Conservation (phyloP, 2,329 filamentous ascomycete species). For the Sodiomyces alkalinus region DNA sequence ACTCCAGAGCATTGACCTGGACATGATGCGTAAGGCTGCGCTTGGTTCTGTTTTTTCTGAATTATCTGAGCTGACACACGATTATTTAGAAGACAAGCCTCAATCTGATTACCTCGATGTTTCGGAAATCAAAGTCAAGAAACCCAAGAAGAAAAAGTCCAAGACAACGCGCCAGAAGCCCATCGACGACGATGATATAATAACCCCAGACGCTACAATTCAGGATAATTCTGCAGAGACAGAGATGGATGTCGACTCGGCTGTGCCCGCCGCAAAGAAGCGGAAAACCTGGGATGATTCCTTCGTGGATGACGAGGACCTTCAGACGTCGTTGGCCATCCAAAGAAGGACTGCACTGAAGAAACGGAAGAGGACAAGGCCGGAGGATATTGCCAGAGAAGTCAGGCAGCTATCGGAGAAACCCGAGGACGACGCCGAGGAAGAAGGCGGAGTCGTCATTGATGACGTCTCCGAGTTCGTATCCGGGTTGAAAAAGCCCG, state of each 20-base stretch:
- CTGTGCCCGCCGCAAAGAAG: constrained; percentile 39
- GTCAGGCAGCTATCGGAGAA: constrained; percentile 50
- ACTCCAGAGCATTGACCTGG: constrained; percentile 59
- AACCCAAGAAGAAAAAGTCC: constrained; percentile 84
- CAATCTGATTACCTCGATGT: constrained; percentile 79
- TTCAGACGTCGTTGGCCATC: constrained; percentile 73
- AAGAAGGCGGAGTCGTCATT: constrained; percentile 58
- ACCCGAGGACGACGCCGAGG: constrained; percentile 28
- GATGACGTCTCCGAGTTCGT: constrained; percentile 95
- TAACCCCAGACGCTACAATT: no score
- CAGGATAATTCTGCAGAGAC: no score
- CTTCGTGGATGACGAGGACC: constrained; percentile 81
- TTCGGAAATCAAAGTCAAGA: constrained; percentile 83
- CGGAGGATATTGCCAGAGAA: constrained; percentile 75
- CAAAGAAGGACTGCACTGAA: constrained; percentile 75
- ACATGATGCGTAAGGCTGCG: constrained; percentile 48
- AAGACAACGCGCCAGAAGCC: constrained; percentile 59
- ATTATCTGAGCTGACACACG: constrained; percentile 15
- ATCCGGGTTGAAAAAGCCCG: constrained; percentile 61
- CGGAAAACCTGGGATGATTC: constrained; percentile 42
- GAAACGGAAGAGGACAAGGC: constrained; percentile 75
- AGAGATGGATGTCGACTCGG: constrained; percentile 66
- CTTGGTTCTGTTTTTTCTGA: constrained; percentile 1
- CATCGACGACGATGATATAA: constrained; percentile 46
- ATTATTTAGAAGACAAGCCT: constrained; percentile 40